Percentiles rank a stretch among this genome's conserved stretches.
These are phyloP conservation scores for Ogataea ramenticola DNA, from an alignment of 805 yeast species.

Conservation along the genomic window DNA sequence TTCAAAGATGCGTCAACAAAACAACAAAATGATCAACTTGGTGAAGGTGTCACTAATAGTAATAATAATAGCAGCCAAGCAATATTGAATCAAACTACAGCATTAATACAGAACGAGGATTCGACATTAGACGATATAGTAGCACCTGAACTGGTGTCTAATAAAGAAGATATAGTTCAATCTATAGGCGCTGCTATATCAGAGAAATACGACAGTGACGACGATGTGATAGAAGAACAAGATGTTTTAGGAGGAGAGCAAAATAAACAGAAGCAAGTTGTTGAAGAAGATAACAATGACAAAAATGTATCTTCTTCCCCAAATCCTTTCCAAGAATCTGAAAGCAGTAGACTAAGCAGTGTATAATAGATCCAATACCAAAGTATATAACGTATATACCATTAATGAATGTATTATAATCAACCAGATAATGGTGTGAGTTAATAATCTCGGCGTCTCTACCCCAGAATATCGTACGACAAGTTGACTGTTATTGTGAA, in stretches of 20 bases:
- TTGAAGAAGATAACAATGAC: background rate
- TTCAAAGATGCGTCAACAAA: background rate
- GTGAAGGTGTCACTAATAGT: too few relatives aligned
- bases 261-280: background rate
- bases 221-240: background rate
- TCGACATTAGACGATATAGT: background rate
- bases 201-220: background rate
- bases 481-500: too few relatives aligned
- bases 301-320: background rate
- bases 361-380: too few relatives aligned
- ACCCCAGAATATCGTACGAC: too few relatives aligned
- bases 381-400: too few relatives aligned
- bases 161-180: too few relatives aligned
- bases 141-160: background rate
- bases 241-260: too few relatives aligned
- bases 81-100: background rate
- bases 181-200: background rate
- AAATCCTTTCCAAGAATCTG: background rate
- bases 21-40: background rate
- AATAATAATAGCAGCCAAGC: background rate
- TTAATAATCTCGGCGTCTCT: too few relatives aligned
- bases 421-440: too few relatives aligned
- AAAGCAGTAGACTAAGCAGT: background rate
- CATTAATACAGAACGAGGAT: background rate
- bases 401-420: too few relatives aligned